Evolutionary conservation across 257 asterid species (phyloP), one percentile per base, ranked within the genome.

Genomic region (Eustoma russellianum): DNA sequence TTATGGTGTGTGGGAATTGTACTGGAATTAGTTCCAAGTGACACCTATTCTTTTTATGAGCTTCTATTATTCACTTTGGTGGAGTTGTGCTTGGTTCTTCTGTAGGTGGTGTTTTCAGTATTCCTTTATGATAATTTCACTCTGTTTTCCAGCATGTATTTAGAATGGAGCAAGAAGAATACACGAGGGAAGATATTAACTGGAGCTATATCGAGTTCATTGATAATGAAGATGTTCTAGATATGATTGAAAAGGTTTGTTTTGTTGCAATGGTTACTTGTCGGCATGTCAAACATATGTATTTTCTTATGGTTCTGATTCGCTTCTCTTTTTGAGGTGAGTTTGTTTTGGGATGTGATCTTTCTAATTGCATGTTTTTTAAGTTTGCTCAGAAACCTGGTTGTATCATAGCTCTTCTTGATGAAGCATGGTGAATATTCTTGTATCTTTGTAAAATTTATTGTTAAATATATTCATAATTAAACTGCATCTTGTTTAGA

Each of bases 141-240:
- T 50, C 73, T 57, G 40, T 61, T 72, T 71, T 70, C 60, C 90
- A 92, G 99, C 99, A 92, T 44, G 99, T 92, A 58, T 92, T 92
- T 70, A 92, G 88, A 81, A 92, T 85, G 97, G 99, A 92, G 86
- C 99, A 92, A 85, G 99, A 92, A 76, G 98, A 91, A 79, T 91
- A 91, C 56, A 91, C 95, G 6, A 92, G 83, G 74, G 98, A 92
- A 83, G 95, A 92, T 73, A 92, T 92, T 61, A 72, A 88, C 75
- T 92, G 97, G 98, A 92, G 98, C 82, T 92, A 92, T 79, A 92
- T 92, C 52, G 98, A 92, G 86, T 92, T 92, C 80, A 88, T 92
- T 49, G 98, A 88, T 70, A 92, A 92, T 73, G 83, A 88, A 80
- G 98, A 92, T 78, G 78, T 91, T 67, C 67, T 87, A 35, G 98